A percentile compares a stretch with the other conserved stretches of the same genome.
Evolutionary conservation across 805 yeast genomes (phyloP).

Genomic region (Suhomyces tanzawaensis): DNA sequence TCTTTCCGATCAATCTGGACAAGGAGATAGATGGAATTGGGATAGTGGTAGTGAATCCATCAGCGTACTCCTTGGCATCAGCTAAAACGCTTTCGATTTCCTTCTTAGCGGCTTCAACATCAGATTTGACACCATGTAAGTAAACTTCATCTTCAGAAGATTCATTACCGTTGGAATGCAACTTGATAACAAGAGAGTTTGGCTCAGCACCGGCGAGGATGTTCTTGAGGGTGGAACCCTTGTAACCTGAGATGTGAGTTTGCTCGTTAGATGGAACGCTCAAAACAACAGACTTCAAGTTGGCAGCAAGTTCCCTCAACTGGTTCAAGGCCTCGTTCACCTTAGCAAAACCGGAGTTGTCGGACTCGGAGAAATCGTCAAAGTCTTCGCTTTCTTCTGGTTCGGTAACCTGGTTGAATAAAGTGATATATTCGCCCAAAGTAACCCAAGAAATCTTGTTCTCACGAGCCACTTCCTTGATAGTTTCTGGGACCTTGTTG

Average conservation of each 20-base stretch:
- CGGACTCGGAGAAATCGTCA: slow-evolving; percentile 66
- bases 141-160: slow-evolving; percentile 50
- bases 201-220: slow-evolving; percentile 38
- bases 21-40: slow-evolving; percentile 66
- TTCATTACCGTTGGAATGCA: slow-evolving; percentile 40
- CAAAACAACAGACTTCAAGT: slow-evolving; percentile 51
- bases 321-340: slow-evolving; percentile 55
- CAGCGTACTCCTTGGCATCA: slow-evolving; percentile 52
- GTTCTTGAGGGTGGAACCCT: slow-evolving; percentile 53
- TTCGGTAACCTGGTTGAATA: slow-evolving; percentile 54
- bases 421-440: slow-evolving; percentile 50
- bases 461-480: slow-evolving; percentile 41
- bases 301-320: slow-evolving; percentile 56
- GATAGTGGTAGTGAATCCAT: slow-evolving; percentile 45
- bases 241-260: slow-evolving; percentile 58
- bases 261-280: slow-evolving; percentile 56
- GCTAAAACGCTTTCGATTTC: slow-evolving; percentile 55
- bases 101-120: slow-evolving; percentile 52
- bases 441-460: slow-evolving; percentile 58
- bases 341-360: slow-evolving; percentile 45
- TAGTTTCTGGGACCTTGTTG: slow-evolving; percentile 41
- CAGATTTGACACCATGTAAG: slow-evolving; percentile 67
- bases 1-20: slow-evolving; percentile 85
- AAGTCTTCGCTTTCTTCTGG: slow-evolving; percentile 40
- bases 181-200: slow-evolving; percentile 44